Percentiles rank a stretch among this genome's conserved stretches.
These are phyloP conservation scores for Porogramme epimiltina DNA, from an alignment of 1,284 basidiomycete species.

Conservation along the genomic window DNA sequence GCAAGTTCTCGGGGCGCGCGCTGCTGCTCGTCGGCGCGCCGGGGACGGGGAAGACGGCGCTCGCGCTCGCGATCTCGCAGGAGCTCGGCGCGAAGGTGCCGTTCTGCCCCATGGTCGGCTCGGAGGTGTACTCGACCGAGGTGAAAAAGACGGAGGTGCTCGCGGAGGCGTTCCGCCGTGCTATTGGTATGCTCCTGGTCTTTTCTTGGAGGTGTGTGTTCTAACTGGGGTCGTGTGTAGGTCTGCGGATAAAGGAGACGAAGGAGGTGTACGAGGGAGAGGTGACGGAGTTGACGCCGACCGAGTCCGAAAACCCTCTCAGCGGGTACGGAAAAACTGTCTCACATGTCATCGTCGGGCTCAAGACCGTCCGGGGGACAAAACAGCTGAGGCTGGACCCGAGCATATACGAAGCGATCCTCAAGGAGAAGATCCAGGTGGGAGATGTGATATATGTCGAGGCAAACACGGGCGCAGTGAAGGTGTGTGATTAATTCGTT, in stretches of 20 bases:
- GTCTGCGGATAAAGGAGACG: constrained; percentile 95
- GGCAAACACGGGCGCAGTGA: constrained; percentile 92
- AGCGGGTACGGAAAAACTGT: constrained; percentile 99
- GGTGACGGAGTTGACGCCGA: constrained; percentile 95
- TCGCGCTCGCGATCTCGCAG: constrained; percentile 92
- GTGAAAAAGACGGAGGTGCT: constrained; percentile 99
- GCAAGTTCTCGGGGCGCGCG: constrained; percentile 91
- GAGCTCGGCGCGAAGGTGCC: constrained; percentile 95
- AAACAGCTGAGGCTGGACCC: constrained; percentile 96
- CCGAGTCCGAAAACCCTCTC: constrained; percentile 93
- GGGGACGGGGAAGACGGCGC: constrained; percentile 94
- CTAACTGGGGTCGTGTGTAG: constrained; percentile 40
- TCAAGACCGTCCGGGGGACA: constrained; percentile 98
- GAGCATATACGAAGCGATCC: constrained; percentile 94
- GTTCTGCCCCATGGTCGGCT: constrained; percentile 98
- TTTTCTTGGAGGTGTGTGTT: no score
- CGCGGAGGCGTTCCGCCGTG: constrained; percentile 93
- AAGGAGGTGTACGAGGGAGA: constrained; percentile 99
- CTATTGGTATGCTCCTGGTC: constrained; percentile 77
- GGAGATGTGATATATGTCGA: constrained; percentile 99
- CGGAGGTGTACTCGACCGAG: constrained; percentile 95
- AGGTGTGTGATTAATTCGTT: constrained; percentile 52
- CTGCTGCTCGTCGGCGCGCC: constrained; percentile 88
- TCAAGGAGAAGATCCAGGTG: constrained; percentile 96
- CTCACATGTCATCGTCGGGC: constrained; percentile 93